Percentiles rank a stretch among this genome's conserved stretches.
These are phyloP conservation scores for Trypethelium eluteriae DNA, from an alignment of 495 filamentous ascomycete species.

Conservation along the genomic window DNA sequence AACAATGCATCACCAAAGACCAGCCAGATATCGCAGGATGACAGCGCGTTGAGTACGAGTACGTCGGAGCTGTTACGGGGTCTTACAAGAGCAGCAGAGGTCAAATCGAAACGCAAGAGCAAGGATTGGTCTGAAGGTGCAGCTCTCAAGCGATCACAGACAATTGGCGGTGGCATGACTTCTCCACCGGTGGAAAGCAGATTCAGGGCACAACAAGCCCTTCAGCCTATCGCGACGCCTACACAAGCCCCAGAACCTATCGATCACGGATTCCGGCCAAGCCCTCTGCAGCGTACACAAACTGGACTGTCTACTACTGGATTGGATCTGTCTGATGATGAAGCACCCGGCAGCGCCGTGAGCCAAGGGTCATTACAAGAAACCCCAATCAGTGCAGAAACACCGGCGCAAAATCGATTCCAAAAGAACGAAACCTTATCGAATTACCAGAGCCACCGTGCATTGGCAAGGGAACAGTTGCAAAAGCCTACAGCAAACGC, in stretches of 20 bases:
- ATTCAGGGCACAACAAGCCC: not conserved
- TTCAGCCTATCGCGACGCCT: not conserved
- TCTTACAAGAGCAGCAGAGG: constrained; percentile 9
- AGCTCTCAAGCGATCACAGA: not conserved
- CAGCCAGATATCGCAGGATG: constrained; percentile 4
- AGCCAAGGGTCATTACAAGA: constrained; percentile 1
- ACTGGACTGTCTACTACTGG: not conserved
- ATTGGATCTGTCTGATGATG: not conserved
- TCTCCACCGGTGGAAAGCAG: constrained; percentile 2
- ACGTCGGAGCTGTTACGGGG: not conserved
- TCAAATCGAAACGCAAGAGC: constrained; percentile 9
- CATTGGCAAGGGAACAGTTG: too few relatives aligned
- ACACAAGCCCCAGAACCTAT: constrained; percentile 3
- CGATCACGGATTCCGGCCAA: constrained; percentile 3
- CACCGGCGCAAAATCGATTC: not conserved
- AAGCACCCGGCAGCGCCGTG: not conserved
- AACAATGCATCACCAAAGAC: not conserved
- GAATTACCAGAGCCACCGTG: too few relatives aligned
- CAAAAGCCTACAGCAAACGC: too few relatives aligned
- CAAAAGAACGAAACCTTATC: too few relatives aligned
- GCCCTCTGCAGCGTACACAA: constrained; percentile 1
- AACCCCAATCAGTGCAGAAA: constrained; percentile 6
- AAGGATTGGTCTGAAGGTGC: constrained; percentile 7
- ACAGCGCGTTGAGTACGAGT: not conserved
- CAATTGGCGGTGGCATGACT: constrained; percentile 1